These are phyloP conservation scores for Kwoniella mangroviensis DNA, from an alignment of 768 basidiomycete species.

Conservation along the genomic window DNA sequence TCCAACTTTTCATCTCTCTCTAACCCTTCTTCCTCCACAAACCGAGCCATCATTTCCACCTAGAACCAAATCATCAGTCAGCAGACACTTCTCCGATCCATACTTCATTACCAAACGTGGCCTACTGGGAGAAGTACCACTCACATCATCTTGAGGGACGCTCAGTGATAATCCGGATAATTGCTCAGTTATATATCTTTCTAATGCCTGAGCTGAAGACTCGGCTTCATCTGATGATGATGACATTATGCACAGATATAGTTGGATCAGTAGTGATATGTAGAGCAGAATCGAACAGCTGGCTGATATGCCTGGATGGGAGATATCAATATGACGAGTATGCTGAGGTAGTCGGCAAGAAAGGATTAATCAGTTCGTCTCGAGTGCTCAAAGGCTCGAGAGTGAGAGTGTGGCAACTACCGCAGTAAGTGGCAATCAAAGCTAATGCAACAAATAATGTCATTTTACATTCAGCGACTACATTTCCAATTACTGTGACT, in stretches of 20 bases:
- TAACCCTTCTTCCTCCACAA: slow-evolving; percentile 56
- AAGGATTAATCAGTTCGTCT: too few relatives aligned
- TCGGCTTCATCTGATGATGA: slow-evolving; percentile 23
- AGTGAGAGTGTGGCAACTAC: too few relatives aligned
- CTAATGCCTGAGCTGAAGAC: slow-evolving; percentile 46
- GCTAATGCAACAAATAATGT: too few relatives aligned
- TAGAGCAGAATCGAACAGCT: too few relatives aligned
- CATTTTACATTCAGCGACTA: too few relatives aligned
- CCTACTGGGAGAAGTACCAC: not conserved
- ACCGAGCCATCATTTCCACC: slow-evolving; percentile 56
- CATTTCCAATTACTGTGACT: too few relatives aligned
- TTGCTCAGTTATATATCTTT: slow-evolving; percentile 42
- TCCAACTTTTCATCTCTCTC: slow-evolving; percentile 54
- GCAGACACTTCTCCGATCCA: not conserved
- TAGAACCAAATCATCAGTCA: slow-evolving; percentile 4
- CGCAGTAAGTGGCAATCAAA: too few relatives aligned
- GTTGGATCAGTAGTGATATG: too few relatives aligned
- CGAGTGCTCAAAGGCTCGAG: too few relatives aligned
- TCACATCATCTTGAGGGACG: slow-evolving; percentile 51
- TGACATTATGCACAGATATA: not conserved
- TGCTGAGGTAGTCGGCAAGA: too few relatives aligned
- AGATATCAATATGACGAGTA: too few relatives aligned
- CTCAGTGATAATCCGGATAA: slow-evolving; percentile 34
- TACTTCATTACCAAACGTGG: not conserved
- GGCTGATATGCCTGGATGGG: too few relatives aligned